These are phyloP conservation scores for Alternaria novae-zelandiae DNA, from an alignment of 2,329 filamentous ascomycete species.

Conservation along the genomic window DNA sequence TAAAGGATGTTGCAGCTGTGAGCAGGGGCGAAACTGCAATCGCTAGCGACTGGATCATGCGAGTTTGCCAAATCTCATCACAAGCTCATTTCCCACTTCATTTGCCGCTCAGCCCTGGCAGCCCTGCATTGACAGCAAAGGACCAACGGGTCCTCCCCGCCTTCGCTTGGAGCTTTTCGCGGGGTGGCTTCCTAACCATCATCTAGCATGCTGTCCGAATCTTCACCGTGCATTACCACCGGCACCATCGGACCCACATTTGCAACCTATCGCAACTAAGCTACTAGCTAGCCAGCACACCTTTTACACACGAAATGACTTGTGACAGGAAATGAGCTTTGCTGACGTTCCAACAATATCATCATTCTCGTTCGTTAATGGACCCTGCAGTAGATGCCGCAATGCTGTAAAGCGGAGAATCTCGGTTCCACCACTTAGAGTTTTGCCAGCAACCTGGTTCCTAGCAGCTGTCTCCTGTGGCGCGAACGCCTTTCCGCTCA, in stretches of 20 bases:
- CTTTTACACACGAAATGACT: background rate
- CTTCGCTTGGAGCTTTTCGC: constrained; percentile 2
- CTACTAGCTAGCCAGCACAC: background rate
- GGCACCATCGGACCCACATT: constrained; percentile 1
- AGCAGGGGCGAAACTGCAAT: no score
- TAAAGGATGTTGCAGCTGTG: no score
- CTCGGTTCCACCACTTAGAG: constrained; percentile 3
- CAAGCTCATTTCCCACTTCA: constrained; percentile 1
- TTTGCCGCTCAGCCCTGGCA: background rate
- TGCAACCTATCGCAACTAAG: background rate
- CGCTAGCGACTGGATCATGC: background rate
- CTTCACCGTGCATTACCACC: constrained; percentile 6
- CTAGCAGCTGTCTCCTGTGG: background rate
- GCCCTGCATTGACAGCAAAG: constrained; percentile 3
- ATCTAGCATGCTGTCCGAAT: background rate
- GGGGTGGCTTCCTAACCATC: background rate
- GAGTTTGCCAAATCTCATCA: background rate
- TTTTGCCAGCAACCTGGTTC: background rate
- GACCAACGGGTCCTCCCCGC: constrained; percentile 6
- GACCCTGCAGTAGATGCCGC: background rate
- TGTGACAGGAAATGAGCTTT: background rate
- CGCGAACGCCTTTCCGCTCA: background rate
- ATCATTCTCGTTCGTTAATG: background rate
- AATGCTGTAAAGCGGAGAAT: background rate
- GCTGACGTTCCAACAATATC: background rate